Evolutionary conservation across 805 yeast genomes (phyloP).

Genomic region (Starmerella sp.): DNA sequence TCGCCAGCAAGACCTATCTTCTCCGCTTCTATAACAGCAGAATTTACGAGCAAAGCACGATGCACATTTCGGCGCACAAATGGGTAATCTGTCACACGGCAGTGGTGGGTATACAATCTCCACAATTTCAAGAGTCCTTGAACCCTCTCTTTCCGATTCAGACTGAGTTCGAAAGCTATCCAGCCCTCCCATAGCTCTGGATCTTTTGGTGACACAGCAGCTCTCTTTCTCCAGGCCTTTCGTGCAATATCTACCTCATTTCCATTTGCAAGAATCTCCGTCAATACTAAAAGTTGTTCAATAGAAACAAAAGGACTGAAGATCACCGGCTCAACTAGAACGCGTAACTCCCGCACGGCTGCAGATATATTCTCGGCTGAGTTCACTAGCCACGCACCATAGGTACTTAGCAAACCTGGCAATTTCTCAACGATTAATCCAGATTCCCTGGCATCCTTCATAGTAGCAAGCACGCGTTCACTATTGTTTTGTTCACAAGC

Average conservation of each 20-base stretch:
- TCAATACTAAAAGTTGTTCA: not conserved
- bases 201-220: not conserved
- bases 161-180: not conserved
- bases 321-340: not conserved
- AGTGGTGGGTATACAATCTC: not conserved
- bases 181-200: not conserved
- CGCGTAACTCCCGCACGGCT: not conserved
- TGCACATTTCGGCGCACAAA: not conserved
- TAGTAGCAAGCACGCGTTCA: not conserved
- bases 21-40: not conserved
- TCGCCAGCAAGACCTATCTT: not conserved
- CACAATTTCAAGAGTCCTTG: not conserved
- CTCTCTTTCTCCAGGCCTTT: not conserved
- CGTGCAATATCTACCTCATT: not conserved
- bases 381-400: not conserved
- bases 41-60: not conserved
- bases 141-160: not conserved
- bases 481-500: not conserved
- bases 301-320: not conserved
- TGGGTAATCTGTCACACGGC: not conserved
- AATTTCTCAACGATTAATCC: not conserved
- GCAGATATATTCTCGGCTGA: not conserved
- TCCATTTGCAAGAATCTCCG: not conserved
- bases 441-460: not conserved
- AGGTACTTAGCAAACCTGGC: not conserved